Conservation (phyloP, 257 asterid species). For the Fraxinus quadrangulata region DNA sequence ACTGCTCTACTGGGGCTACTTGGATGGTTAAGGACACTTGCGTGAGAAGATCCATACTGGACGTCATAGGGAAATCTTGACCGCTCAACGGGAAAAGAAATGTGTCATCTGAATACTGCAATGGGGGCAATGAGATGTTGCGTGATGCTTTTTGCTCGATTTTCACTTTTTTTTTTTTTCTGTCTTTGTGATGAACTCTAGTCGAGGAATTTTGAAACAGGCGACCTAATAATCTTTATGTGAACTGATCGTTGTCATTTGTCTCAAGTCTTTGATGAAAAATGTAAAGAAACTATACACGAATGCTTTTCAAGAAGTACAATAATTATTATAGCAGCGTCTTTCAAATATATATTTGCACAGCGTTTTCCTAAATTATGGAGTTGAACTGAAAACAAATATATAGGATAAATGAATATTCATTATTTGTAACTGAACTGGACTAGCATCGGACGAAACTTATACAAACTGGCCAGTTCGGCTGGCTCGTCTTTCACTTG, state of each 20-base stretch:
- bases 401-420: too few species aligned
- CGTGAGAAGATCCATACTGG: constrained; percentile 37
- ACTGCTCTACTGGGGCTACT: constrained; percentile 73
- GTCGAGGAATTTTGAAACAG: not conserved
- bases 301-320: not conserved
- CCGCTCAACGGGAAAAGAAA: not conserved
- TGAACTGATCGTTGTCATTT: not conserved
- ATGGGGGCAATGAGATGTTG: not conserved
- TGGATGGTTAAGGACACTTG: constrained; percentile 86
- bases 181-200: not conserved
- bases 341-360: not conserved
- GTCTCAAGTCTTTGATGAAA: not conserved
- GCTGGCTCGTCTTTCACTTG: too few species aligned
- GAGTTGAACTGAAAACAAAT: too few species aligned
- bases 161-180: not conserved
- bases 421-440: too few species aligned
- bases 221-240: not conserved
- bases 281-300: not conserved
- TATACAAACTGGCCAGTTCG: too few species aligned
- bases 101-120: not conserved
- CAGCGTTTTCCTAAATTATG: not conserved
- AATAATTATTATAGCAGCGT: not conserved
- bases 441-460: not conserved
- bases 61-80: constrained; percentile 10
- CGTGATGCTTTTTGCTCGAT: not conserved